Evolutionary conservation across 1,139 yeast genomes (phyloP).

Genomic region (Kluyveromyces marxianus): DNA sequence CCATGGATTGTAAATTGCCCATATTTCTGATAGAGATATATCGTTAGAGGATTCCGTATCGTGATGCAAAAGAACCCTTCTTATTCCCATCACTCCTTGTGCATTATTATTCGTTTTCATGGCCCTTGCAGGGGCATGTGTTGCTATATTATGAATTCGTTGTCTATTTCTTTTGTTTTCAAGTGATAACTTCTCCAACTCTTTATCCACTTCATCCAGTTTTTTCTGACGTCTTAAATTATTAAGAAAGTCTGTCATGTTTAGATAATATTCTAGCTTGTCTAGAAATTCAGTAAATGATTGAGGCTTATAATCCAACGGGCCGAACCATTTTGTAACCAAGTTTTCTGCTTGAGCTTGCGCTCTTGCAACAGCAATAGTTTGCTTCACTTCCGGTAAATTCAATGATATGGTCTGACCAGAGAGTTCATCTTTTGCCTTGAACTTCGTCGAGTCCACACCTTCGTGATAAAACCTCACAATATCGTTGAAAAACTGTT

Average conservation of each 20-base stretch:
- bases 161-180: conserved; percentile 13
- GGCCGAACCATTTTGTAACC: conserved; percentile 48
- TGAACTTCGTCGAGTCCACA: conserved; percentile 28
- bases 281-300: conserved; percentile 40
- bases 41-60: conserved; percentile 17
- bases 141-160: conserved; percentile 11
- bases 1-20: conserved; percentile 32
- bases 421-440: conserved; percentile 26
- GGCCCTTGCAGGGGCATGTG: conserved; percentile 12
- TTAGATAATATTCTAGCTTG: conserved; percentile 32
- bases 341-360: conserved; percentile 40
- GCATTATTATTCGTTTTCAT: conserved; percentile 9
- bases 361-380: conserved; percentile 37
- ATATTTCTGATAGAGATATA: conserved; percentile 24
- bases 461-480: conserved; percentile 29
- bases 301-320: conserved; percentile 48
- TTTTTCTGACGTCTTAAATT: conserved; percentile 13
- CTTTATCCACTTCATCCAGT: conserved; percentile 7
- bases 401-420: conserved; percentile 25
- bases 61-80: conserved; percentile 19
- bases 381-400: conserved; percentile 30
- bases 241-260: conserved; percentile 24
- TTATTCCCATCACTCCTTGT: conserved; percentile 10
- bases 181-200: conserved; percentile 10
- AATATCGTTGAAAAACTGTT: conserved; percentile 30